Percentiles rank a stretch among this genome's conserved stretches.
These are phyloP conservation scores for Cucumis cinereus DNA, from an alignment of 306 rosid genomes.

Conservation along the genomic window DNA sequence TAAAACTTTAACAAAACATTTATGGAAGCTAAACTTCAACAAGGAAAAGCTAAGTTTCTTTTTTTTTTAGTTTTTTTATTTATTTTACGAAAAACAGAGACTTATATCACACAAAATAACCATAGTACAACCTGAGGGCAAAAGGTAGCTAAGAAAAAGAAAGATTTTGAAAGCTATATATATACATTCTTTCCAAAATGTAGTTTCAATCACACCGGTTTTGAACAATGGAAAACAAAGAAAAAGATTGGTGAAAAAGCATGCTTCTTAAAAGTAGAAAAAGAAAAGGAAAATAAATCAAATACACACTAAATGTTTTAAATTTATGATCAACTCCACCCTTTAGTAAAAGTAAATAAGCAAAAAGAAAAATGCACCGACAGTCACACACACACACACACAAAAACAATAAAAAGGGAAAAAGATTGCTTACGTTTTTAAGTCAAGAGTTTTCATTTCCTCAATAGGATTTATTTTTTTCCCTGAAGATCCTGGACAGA, in stretches of 20 bases:
- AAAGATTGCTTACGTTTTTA: conserved; percentile 45
- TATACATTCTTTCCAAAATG: neutral
- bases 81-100: no score
- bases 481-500: conserved; percentile 49
- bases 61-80: no score
- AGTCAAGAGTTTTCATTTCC: conserved; percentile 55
- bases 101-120: no score
- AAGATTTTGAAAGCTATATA: neutral
- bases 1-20: neutral
- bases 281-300: neutral
- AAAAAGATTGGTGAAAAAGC: neutral
- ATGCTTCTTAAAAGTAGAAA: neutral
- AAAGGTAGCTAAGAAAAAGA: neutral
- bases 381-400: neutral
- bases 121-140: no score
- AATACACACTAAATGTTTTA: neutral
- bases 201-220: neutral
- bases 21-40: neutral
- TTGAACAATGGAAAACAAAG: neutral
- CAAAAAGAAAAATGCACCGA: neutral
- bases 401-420: neutral
- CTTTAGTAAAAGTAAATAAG: neutral
- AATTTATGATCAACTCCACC: neutral
- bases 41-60: neutral
- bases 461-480: conserved; percentile 30